Base-by-base conservation (phyloP, 176 grass and related monocot species). In the Carex cristatella region DNA sequence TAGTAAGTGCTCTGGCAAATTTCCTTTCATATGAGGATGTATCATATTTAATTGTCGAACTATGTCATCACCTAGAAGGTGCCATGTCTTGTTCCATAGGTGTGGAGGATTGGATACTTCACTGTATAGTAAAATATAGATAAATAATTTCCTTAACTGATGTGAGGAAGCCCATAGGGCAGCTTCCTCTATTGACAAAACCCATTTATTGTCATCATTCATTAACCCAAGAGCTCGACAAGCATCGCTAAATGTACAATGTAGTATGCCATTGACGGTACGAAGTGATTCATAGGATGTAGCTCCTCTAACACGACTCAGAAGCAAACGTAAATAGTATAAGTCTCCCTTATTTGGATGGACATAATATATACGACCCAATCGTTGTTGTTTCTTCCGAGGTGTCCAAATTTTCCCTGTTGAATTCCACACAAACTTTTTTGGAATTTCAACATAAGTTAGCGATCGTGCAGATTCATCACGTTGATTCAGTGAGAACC, bases 291-390 rank as follows among this genome's bases (percentile, higher is more conserved):
- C 35, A 9, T 64, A 89, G 27, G 35, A 64, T 69, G 6, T 92
- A 63, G 70, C 46, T 7, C 87, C 81, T 2, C 54, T 84, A 0
- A 10, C 27, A 40, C 19, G 54, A 1, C 72, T 85, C 8, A 92
- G 60, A 1, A 92, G 54, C 53, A 92, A 55, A 18, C 61, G 38
- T 1, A 85, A 30, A 16, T 87, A 87, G 23, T 83, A 87, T 28
- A 15, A 65, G 6, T 92, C 85, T 5, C 69, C 85, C 3, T 70
- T 85, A 28, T 60, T 48, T 0, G 78, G 61, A 19, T 85, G 85
- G 2, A 58, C 62, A 30, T 85, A 72, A 2, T 70, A 89, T 0
- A 92, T 81, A 5, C 87, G 86, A 4, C 87, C 87, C 38, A 92
- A 81, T 67, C n/a, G 23, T 0, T 9, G 19, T 2, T 28, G 16